Base-by-base conservation (phyloP, 257 asterid genomes). In the Solanum ossicruentum region DNA sequence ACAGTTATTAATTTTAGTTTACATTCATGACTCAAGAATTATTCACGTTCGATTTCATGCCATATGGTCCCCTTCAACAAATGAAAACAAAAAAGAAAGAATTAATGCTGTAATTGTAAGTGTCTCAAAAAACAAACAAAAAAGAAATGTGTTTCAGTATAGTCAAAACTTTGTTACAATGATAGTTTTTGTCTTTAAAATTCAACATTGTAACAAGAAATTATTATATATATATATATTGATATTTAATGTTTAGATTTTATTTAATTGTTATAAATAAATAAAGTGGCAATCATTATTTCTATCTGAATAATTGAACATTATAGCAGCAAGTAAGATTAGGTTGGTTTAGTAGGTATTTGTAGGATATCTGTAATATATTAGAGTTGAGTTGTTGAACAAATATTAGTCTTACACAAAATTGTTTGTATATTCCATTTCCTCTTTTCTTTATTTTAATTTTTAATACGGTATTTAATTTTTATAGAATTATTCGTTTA, bases 331-430 rank as follows among this genome's bases (percentile, higher is more conserved):
- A 16, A 67, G n/a, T 45, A 26, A 77, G 23, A 77, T 77, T 77
- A 49, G 47, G 63, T 77, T 67, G 54, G 82, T 58, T 43, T 43
- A 39, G 78, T 82, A 80, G 84, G 82, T 75, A 75, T 28, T 23
- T 23, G 13, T 83, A 39, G 85, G 86, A 80, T 86, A 45, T 47
- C 86, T 82, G 58, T 80, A 81, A 61, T 58, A 58, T 52, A 85
- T 18, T 85, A 83, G 39, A 45, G 56, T 79, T 81, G 82, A 16
- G 80, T 71, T 52, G 86, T 83, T 70, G 18, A 61, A 17, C 81
- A 72, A 69, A 63, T 45, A 16, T 26, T 49, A 13, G 8, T 23
- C 12, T 49, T 49, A 3, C 13, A 3, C 18, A 73, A 45, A 45
- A 73, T 47, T 41, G 6, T 49, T 75, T 75, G 20, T 21, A 49